Percentiles rank a stretch among this genome's conserved stretches.
Evolutionary conservation across 306 rosid species (phyloP).

Genomic region (Pyrus bretschneideri): DNA sequence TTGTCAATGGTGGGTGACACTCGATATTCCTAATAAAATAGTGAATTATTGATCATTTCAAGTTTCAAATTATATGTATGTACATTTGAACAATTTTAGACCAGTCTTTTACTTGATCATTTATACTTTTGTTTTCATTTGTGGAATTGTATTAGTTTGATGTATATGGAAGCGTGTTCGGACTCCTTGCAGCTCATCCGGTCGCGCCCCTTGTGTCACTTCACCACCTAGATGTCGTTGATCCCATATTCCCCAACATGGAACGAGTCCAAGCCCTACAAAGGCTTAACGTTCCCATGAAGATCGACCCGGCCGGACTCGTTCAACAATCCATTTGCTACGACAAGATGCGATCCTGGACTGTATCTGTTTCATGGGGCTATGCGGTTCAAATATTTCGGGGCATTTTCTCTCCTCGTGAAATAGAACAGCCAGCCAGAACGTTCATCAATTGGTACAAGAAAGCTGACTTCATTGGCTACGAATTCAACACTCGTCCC

Average conservation of each 20-base stretch:
- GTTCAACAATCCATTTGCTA: constrained; percentile 78
- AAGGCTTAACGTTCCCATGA: constrained; percentile 36
- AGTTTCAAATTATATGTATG: background rate
- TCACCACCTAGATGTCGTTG: constrained; percentile 66
- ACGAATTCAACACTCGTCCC: constrained; percentile 54
- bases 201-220: constrained; percentile 56
- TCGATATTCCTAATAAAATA: too few species aligned
- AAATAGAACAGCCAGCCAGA: constrained; percentile 58
- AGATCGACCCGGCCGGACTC: constrained; percentile 50
- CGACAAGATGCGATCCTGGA: constrained; percentile 52
- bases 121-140: background rate
- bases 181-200: constrained; percentile 75
- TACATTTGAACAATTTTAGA: background rate
- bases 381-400: constrained; percentile 64
- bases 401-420: constrained; percentile 45
- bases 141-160: constrained; percentile 40
- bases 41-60: background rate
- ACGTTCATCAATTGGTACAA: constrained; percentile 63
- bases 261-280: constrained; percentile 39
- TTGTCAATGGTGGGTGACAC: too few species aligned
- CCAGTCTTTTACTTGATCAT: background rate
- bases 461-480: constrained; percentile 34
- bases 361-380: constrained; percentile 68
- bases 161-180: constrained; percentile 63
- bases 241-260: constrained; percentile 62